A percentile compares a stretch with the other conserved stretches of the same genome.
phyloP scores from a whole-genome alignment of 1,139 yeast species.

The Lodderomyces parapsilosis region DNA sequence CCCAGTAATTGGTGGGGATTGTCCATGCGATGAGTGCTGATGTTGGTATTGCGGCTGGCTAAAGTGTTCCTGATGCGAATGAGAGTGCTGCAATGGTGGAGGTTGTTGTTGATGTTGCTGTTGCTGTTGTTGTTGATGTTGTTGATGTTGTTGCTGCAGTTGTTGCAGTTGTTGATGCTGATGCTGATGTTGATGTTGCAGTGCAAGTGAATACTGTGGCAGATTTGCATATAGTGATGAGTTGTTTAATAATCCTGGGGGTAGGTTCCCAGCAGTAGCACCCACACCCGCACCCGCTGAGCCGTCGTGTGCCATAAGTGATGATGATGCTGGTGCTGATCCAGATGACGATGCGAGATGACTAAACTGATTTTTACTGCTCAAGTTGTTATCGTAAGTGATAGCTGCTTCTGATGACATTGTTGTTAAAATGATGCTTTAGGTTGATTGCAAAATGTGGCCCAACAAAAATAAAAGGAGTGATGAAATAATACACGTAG shows the following conservation, averaged over 20 bases:
- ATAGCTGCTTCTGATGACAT: constrained; percentile 22
- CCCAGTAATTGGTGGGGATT: constrained; percentile 8
- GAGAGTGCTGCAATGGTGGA: constrained; percentile 3
- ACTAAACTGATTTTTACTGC: constrained; percentile 10
- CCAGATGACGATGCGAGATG: constrained; percentile 5
- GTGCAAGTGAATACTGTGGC: not conserved
- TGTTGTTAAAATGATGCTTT: constrained; percentile 8
- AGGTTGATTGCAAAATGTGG: not conserved
- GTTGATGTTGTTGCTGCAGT: constrained; percentile 3
- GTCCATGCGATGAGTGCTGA: constrained; percentile 4
- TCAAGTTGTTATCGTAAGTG: constrained; percentile 2
- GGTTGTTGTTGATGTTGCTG: constrained; percentile 2
- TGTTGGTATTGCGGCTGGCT: constrained; percentile 11
- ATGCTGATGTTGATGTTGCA: constrained; percentile 4
- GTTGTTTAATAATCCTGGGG: constrained; percentile 1
- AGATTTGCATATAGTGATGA: not conserved
- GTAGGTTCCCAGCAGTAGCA: not conserved
- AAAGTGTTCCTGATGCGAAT: constrained; percentile 8
- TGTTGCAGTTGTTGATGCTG: constrained; percentile 3
- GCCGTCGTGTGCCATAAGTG: constrained; percentile 2
- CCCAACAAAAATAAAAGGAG: no score
- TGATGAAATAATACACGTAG: not conserved
- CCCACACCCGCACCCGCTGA: no score
- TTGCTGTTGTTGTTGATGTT: constrained; percentile 4
- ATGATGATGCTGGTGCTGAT: constrained; percentile 1